Conservation (phyloP, 78 protist genomes). For the Speleostelium caveatum region DNA sequence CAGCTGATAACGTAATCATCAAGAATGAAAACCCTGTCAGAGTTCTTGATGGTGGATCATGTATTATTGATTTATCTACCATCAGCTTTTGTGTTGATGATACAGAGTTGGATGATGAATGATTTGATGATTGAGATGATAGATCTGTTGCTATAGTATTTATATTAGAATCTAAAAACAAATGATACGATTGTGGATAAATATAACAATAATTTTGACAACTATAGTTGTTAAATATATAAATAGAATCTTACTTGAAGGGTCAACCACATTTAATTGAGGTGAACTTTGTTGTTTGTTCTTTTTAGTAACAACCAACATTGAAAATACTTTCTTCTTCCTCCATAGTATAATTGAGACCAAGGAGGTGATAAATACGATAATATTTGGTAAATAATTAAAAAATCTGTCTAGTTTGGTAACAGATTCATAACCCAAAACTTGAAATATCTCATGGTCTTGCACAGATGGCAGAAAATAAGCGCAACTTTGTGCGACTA, state of each 20-base stretch:
- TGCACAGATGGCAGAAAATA: neutral
- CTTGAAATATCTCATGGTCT: neutral
- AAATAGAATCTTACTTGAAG: neutral
- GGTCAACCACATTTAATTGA: neutral
- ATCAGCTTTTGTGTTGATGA: too few species aligned
- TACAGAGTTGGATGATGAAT: too few species aligned
- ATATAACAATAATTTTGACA: neutral
- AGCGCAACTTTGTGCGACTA: neutral
- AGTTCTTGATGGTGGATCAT: conserved; percentile 39
- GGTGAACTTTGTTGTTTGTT: neutral
- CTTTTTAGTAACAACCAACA: neutral
- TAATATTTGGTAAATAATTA: conserved; percentile 28
- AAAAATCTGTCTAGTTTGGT: conserved; percentile 1
- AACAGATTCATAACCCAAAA: neutral
- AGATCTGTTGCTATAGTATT: too few species aligned
- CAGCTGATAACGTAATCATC: conserved; percentile 26
- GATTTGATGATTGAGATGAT: too few species aligned
- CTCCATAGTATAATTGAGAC: conserved; percentile 16
- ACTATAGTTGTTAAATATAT: neutral
- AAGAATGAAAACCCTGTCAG: conserved; percentile 39
- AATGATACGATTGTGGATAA: neutral
- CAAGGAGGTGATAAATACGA: neutral
- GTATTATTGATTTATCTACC: too few species aligned
- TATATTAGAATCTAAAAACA: neutral
- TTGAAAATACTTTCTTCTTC: neutral